Conservation (phyloP, 768 basidiomycete genomes). For the Agaricus blazei region DNA sequence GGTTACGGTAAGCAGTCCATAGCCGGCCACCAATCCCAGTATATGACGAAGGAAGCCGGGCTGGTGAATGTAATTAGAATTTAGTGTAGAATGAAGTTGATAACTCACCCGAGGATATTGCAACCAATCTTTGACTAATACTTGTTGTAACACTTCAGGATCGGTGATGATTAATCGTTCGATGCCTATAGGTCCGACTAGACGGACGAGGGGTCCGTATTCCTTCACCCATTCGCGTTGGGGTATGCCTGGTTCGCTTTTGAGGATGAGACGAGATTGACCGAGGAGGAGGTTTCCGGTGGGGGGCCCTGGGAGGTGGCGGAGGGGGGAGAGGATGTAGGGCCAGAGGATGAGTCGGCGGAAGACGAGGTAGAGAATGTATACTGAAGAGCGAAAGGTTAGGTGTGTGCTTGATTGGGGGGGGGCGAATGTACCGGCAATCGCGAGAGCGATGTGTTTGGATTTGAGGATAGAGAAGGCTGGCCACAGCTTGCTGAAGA, state of each 20-base stretch:
- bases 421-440: background rate
- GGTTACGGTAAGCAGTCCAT: constrained; percentile 44
- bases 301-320: constrained; percentile 22
- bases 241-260: constrained; percentile 36
- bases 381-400: background rate
- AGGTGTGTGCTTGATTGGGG: background rate
- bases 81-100: background rate
- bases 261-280: constrained; percentile 32
- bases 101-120: constrained; percentile 39
- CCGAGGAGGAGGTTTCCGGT: constrained; percentile 25
- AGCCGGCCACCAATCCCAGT: constrained; percentile 36
- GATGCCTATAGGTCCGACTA: constrained; percentile 39
- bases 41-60: constrained; percentile 38
- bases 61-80: constrained; percentile 17
- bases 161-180: constrained; percentile 40
- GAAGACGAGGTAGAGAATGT: constrained; percentile 7
- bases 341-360: constrained; percentile 27
- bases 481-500: background rate
- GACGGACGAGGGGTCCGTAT: constrained; percentile 39
- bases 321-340: constrained; percentile 24
- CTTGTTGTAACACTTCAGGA: constrained; percentile 40
- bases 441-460: background rate
- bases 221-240: constrained; percentile 44
- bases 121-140: constrained; percentile 39
- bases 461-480: background rate